A percentile compares a stretch with the other conserved stretches of the same genome.
Conservation (phyloP, 23 red algal species). For the Gracilaria caudata region DNA sequence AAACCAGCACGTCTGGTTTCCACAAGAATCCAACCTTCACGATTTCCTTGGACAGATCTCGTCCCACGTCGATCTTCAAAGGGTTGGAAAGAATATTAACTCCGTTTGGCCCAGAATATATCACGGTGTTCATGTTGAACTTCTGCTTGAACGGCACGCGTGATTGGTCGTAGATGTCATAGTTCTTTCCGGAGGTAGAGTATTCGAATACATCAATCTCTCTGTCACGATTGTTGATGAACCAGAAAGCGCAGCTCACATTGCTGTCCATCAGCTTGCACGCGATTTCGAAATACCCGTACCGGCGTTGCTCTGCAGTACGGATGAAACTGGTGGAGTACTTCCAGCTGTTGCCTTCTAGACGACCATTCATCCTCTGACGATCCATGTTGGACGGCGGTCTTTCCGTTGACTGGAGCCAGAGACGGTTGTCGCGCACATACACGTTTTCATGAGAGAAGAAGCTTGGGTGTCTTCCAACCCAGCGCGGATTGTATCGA, state of each 20-base stretch:
- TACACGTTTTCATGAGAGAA: slow-evolving; percentile 34
- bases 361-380: neutral
- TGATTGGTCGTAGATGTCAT: neutral
- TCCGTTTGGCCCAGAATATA: neutral
- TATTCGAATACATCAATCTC: slow-evolving; percentile 69
- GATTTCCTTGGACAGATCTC: slow-evolving; percentile 15
- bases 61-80: neutral
- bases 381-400: neutral
- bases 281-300: slow-evolving; percentile 46
- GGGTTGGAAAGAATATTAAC: neutral
- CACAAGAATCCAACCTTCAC: slow-evolving; percentile 44
- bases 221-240: slow-evolving; percentile 19
- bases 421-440: neutral
- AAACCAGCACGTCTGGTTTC: slow-evolving; percentile 6
- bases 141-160: neutral
- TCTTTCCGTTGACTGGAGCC: neutral
- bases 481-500: slow-evolving; percentile 21
- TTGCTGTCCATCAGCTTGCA: slow-evolving; percentile 42
- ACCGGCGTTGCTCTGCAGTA: slow-evolving; percentile 2
- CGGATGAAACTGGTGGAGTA: slow-evolving; percentile 39
- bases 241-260: slow-evolving; percentile 58
- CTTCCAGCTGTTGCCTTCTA: neutral
- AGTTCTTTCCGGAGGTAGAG: slow-evolving; percentile 1
- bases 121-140: slow-evolving; percentile 44
- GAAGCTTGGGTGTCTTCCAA: slow-evolving; percentile 4